These are phyloP conservation scores for Lipomyces yamanashiensis DNA, from an alignment of 805 yeast species.

Conservation along the genomic window DNA sequence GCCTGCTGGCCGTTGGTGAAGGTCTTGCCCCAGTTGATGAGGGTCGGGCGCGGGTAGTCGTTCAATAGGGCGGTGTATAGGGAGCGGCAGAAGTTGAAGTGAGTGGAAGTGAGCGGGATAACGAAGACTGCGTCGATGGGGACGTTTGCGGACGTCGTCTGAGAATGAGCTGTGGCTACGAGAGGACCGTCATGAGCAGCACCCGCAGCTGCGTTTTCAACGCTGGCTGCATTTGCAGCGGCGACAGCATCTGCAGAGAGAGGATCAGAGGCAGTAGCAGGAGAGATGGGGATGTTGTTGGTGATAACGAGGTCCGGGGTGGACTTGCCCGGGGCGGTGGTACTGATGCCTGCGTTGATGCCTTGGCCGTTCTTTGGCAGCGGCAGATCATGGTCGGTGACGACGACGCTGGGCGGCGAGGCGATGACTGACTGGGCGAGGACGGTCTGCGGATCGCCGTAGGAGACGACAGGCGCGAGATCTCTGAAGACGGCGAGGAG, in stretches of 20 bases:
- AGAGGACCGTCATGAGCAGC: not conserved
- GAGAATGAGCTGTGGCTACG: not conserved
- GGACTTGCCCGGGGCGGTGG: not conserved
- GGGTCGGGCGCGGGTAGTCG: conserved; percentile 35
- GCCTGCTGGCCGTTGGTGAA: conserved; percentile 17
- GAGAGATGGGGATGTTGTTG: not conserved
- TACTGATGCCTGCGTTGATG: not conserved
- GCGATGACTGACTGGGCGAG: conserved; percentile 3
- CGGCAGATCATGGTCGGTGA: not conserved
- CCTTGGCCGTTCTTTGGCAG: not conserved
- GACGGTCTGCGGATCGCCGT: not conserved
- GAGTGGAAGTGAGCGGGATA: conserved; percentile 34
- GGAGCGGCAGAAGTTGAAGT: conserved; percentile 36
- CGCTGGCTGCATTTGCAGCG: not conserved
- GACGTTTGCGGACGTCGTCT: not conserved
- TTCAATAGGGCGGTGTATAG: conserved; percentile 36
- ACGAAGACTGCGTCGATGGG: conserved; percentile 29
- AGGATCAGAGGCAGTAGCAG: not conserved
- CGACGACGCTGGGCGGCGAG: not conserved
- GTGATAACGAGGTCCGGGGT: not conserved
- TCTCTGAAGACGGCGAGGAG: conserved; percentile 15
- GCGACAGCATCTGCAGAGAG: not conserved
- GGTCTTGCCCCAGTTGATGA: conserved; percentile 35
- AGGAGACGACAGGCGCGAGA: not conserved
- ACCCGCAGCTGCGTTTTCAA: not conserved